Evolutionary conservation across 768 basidiomycete species (phyloP).

Genomic region (Serpula lacrymans): DNA sequence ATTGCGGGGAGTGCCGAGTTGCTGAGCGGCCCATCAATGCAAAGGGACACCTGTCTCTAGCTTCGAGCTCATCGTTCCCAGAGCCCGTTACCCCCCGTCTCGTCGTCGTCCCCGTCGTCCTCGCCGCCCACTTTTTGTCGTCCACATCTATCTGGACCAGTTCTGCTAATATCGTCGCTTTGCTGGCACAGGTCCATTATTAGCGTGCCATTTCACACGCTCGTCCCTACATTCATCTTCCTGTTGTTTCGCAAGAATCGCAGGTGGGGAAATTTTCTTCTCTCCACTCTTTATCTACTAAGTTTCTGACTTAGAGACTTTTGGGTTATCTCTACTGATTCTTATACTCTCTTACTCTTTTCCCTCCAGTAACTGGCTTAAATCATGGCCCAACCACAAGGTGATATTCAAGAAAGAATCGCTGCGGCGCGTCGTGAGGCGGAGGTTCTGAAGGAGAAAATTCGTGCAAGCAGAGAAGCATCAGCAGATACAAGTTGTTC

Average conservation of each 20-base stretch:
- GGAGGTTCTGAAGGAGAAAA: slow-evolving; percentile 98
- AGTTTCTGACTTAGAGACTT: too few species aligned
- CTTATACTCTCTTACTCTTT: slow-evolving; percentile 1
- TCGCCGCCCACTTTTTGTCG: slow-evolving; percentile 5
- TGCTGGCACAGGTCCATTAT: slow-evolving; percentile 9
- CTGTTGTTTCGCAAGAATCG: slow-evolving; percentile 26
- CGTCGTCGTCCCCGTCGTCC: slow-evolving; percentile 5
- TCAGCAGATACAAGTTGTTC: slow-evolving; percentile 96
- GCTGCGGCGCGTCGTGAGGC: slow-evolving; percentile 96
- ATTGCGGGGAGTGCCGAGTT: slow-evolving; percentile 22
- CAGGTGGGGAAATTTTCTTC: slow-evolving; percentile 26
- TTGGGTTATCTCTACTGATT: neutral
- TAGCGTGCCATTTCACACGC: slow-evolving; percentile 23
- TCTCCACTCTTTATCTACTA: too few species aligned
- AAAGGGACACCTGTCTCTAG: slow-evolving; percentile 1
- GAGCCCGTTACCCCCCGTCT: slow-evolving; percentile 12
- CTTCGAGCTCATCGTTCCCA: slow-evolving; percentile 13
- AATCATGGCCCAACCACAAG: slow-evolving; percentile 74
- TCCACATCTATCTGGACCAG: slow-evolving; percentile 7
- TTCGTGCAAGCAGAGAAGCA: slow-evolving; percentile 92
- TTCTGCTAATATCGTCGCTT: slow-evolving; percentile 9
- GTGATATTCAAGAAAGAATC: slow-evolving; percentile 89
- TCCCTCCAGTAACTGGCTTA: slow-evolving; percentile 2
- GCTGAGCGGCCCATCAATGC: slow-evolving; percentile 11
- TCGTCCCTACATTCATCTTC: slow-evolving; percentile 18